Conservation (phyloP, 768 basidiomycete species). For the Leccinum variicolor region DNA sequence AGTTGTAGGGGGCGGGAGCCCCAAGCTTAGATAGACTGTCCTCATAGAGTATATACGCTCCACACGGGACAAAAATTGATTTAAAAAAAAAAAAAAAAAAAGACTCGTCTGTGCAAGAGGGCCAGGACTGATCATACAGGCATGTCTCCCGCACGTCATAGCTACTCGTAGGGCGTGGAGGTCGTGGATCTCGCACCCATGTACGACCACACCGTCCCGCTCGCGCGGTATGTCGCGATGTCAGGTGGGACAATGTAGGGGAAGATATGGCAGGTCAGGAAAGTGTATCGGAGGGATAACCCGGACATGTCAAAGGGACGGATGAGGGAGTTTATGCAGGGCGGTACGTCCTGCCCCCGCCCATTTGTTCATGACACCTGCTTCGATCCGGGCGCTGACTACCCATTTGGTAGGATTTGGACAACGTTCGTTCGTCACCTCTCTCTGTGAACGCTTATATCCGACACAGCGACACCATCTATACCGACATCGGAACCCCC, state of each 20-base stretch:
- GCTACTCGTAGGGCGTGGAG: no score
- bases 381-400: no score
- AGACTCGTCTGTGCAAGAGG: slow-evolving; percentile 11
- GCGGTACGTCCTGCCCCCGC: slow-evolving; percentile 52
- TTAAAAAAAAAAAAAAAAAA: no score
- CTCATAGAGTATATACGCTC: no score
- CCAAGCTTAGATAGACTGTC: no score
- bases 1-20: no score
- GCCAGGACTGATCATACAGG: slow-evolving; percentile 15
- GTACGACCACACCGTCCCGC: slow-evolving; percentile 96
- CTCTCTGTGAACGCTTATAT: no score
- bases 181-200: slow-evolving; percentile 88
- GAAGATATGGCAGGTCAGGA: slow-evolving; percentile 97
- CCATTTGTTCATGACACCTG: neutral
- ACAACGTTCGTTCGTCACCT: no score
- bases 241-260: slow-evolving; percentile 73
- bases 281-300: slow-evolving; percentile 94
- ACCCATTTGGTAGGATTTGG: no score
- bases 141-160: slow-evolving; percentile 15
- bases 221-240: slow-evolving; percentile 96
- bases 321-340: slow-evolving; percentile 96
- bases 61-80: no score
- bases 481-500: no score
- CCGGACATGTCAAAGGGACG: slow-evolving; percentile 97
- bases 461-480: no score